Evolutionary conservation across 306 rosid species (phyloP).

Genomic region (Dryas drummondii): DNA sequence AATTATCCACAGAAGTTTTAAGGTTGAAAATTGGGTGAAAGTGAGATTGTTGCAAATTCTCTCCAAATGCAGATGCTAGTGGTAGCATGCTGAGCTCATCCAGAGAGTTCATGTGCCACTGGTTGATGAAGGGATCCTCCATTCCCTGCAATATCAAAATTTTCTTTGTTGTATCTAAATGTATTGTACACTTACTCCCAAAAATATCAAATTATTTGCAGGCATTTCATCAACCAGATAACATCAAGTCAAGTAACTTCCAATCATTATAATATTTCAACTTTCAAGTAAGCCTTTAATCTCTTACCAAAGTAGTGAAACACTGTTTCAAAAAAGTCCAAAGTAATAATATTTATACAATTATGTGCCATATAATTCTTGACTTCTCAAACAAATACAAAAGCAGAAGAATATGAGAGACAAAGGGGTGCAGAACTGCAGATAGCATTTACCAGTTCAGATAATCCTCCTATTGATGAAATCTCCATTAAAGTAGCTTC

Average conservation of each 20-base stretch:
- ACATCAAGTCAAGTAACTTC: not conserved
- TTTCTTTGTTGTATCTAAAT: not conserved
- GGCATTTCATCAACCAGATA: not conserved
- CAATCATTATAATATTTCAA: no score
- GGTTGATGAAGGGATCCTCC: slow-evolving; percentile 61
- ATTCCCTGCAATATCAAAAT: slow-evolving; percentile 45
- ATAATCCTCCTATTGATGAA: slow-evolving; percentile 47
- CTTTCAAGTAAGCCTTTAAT: not conserved
- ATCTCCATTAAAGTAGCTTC: slow-evolving; percentile 51
- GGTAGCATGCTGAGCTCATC: slow-evolving; percentile 51
- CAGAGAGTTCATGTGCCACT: slow-evolving; percentile 58
- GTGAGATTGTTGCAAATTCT: slow-evolving; percentile 53
- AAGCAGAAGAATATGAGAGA: not conserved
- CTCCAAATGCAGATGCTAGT: slow-evolving; percentile 53
- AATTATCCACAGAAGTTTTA: slow-evolving; percentile 39
- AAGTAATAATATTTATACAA: not conserved
- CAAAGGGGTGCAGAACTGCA: not conserved
- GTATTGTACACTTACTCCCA: not conserved
- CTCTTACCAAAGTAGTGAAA: not conserved
- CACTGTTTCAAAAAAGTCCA: not conserved
- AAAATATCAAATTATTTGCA: not conserved
- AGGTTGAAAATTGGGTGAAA: slow-evolving; percentile 40
- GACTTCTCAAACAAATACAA: not conserved
- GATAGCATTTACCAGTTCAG: slow-evolving; percentile 58
- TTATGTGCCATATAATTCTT: not conserved